Percentiles rank a stretch among this genome's conserved stretches.
These are phyloP conservation scores for Trichophyton simii DNA, from an alignment of 2,329 filamentous ascomycete genomes.

Conservation along the genomic window DNA sequence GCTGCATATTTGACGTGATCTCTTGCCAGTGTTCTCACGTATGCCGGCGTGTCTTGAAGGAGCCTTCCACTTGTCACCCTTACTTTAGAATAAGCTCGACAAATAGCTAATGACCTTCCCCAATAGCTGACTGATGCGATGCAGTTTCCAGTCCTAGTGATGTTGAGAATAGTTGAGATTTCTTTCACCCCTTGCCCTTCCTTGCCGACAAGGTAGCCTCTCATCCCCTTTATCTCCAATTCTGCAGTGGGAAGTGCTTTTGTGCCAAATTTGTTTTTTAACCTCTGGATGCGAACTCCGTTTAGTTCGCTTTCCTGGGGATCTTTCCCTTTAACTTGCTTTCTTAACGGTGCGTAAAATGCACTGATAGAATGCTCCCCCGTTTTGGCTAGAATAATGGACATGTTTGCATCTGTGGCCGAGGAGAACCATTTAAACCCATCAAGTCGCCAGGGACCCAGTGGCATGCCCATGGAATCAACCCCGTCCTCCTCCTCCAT, in stretches of 20 bases:
- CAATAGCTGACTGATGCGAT: conserved; percentile 26
- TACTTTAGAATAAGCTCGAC: conserved; percentile 30
- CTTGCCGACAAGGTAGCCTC: conserved; percentile 53
- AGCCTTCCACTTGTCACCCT: conserved; percentile 27
- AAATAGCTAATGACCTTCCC: conserved; percentile 30
- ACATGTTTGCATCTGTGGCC: conserved; percentile 53
- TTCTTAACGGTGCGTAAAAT: conserved; percentile 53
- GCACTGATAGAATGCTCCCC: conserved; percentile 39
- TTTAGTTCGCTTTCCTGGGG: conserved; percentile 40
- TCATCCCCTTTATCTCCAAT: conserved; percentile 51
- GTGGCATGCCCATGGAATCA: conserved; percentile 22
- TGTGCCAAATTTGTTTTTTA: conserved; percentile 64
- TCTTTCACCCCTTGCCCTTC: conserved; percentile 56
- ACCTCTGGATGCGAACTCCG: conserved; percentile 52
- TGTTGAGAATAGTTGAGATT: conserved; percentile 55
- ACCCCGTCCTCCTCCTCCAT: conserved; percentile 17
- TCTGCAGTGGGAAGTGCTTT: conserved; percentile 59
- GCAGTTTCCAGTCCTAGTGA: conserved; percentile 42
- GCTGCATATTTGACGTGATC: conserved; percentile 29
- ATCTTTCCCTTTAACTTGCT: conserved; percentile 17
- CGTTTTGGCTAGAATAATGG: conserved; percentile 51
- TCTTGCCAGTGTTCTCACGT: conserved; percentile 28
- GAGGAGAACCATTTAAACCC: conserved; percentile 61
- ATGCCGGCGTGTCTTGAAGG: conserved; percentile 30
- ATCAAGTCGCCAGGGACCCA: conserved; percentile 49